phyloP scores from a whole-genome alignment of 208 protist species.

The Trichomonas tenax region DNA sequence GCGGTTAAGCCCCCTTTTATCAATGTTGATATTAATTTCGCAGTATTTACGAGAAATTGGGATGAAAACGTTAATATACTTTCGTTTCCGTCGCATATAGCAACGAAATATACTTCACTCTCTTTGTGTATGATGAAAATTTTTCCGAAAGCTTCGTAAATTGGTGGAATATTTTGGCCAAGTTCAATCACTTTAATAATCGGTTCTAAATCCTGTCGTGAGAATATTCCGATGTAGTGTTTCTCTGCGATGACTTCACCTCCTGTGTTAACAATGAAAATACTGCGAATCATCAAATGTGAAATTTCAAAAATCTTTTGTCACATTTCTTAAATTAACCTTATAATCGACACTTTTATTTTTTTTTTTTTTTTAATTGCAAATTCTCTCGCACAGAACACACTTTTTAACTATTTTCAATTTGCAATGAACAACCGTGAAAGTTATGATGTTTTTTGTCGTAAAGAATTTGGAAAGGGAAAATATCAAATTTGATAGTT shows the following conservation, averaged over 20 bases:
- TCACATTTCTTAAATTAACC: not conserved
- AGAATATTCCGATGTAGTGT: not conserved
- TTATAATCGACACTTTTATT: not conserved
- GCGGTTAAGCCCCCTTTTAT: not conserved
- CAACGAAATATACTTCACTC: not conserved
- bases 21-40: not conserved
- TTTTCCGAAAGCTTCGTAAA: not conserved
- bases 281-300: not conserved
- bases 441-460: not conserved
- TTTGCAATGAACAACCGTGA: not conserved
- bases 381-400: not conserved
- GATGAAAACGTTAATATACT: not conserved
- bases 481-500: not conserved
- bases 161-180: not conserved
- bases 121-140: not conserved
- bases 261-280: not conserved
- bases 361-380: not conserved
- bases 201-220: not conserved
- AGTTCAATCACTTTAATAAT: not conserved
- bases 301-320: not conserved
- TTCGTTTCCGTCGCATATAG: not conserved
- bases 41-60: not conserved
- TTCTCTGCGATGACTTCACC: not conserved
- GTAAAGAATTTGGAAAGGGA: not conserved
- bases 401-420: not conserved